These are phyloP conservation scores for Chalaropsis thielavioides DNA, from an alignment of 2,329 filamentous ascomycete species.

Conservation along the genomic window DNA sequence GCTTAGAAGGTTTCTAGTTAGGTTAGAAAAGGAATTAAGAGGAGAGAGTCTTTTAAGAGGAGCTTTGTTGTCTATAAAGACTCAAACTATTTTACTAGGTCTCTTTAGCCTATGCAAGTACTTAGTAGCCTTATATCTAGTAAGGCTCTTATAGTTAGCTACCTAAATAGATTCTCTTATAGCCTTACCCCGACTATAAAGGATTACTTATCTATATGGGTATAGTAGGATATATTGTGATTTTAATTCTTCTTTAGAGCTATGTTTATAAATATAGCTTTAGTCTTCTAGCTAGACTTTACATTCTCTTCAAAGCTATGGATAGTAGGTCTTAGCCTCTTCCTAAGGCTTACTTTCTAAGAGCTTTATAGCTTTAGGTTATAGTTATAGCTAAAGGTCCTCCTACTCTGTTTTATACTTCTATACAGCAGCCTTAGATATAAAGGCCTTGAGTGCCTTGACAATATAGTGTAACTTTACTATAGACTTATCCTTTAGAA, in stretches of 20 bases:
- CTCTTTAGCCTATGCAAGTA: neutral
- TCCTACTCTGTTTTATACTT: neutral
- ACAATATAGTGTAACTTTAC: no score
- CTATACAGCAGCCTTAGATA: no score
- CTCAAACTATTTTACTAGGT: neutral
- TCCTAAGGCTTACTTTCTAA: no score
- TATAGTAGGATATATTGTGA: no score
- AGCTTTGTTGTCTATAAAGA: constrained; percentile 25
- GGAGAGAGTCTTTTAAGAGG: no score
- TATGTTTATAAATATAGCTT: no score
- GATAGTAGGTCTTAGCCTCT: neutral
- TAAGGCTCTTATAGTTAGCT: neutral
- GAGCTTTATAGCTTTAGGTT: neutral
- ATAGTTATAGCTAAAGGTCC: neutral
- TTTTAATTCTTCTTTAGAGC: no score
- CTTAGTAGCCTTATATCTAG: neutral
- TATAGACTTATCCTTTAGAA: no score
- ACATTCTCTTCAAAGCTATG: neutral
- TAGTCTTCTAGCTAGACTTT: neutral
- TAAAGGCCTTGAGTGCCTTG: no score
- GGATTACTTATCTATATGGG: no score
- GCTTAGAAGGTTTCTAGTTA: neutral
- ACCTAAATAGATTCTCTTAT: neutral
- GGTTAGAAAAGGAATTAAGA: no score
- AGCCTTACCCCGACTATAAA: neutral